Conservation (phyloP, 2,329 filamentous ascomycete species). For the Thielaviopsis cerberus region DNA sequence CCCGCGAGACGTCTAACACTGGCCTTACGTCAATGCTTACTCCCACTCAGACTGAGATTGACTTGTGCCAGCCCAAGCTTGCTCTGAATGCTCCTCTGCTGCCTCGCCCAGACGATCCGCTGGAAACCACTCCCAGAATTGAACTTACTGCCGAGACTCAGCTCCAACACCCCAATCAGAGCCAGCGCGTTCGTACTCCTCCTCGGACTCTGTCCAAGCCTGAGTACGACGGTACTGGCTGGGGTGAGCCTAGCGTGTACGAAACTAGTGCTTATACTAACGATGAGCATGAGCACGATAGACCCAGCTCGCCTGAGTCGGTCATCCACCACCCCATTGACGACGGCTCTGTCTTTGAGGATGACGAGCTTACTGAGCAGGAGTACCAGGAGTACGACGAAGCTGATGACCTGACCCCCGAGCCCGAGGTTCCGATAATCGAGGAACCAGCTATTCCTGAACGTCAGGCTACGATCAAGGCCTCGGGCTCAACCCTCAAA, state of each 20-base stretch:
- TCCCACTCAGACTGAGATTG: slow-evolving; percentile 9
- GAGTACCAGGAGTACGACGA: slow-evolving; percentile 14
- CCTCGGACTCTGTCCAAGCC: slow-evolving; percentile 30
- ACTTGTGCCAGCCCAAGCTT: slow-evolving; percentile 12
- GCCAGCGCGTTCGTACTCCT: slow-evolving; percentile 29
- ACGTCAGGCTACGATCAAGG: slow-evolving; percentile 71
- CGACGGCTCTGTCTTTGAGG: slow-evolving; percentile 17
- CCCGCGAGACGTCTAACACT: slow-evolving; percentile 10
- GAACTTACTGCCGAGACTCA: slow-evolving; percentile 1
- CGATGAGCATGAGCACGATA: slow-evolving; percentile 32
- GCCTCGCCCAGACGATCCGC: slow-evolving; percentile 6
- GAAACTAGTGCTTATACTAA: slow-evolving; percentile 17
- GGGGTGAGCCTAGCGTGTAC: slow-evolving; percentile 30
- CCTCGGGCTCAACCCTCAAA: slow-evolving; percentile 70
- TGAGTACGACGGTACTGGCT: slow-evolving; percentile 44
- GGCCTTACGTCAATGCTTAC: slow-evolving; percentile 4
- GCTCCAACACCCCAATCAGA: background rate
- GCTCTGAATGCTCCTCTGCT: slow-evolving; percentile 18
- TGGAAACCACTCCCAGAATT: background rate
- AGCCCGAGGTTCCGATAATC: slow-evolving; percentile 23
- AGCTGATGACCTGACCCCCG: slow-evolving; percentile 14
- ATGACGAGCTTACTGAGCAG: slow-evolving; percentile 19
- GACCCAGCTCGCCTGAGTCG: slow-evolving; percentile 65
- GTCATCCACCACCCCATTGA: slow-evolving; percentile 63
- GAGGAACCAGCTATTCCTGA: slow-evolving; percentile 57